Base-by-base conservation (phyloP, 1,139 yeast genomes). In the Debaryomyces fabryi region DNA sequence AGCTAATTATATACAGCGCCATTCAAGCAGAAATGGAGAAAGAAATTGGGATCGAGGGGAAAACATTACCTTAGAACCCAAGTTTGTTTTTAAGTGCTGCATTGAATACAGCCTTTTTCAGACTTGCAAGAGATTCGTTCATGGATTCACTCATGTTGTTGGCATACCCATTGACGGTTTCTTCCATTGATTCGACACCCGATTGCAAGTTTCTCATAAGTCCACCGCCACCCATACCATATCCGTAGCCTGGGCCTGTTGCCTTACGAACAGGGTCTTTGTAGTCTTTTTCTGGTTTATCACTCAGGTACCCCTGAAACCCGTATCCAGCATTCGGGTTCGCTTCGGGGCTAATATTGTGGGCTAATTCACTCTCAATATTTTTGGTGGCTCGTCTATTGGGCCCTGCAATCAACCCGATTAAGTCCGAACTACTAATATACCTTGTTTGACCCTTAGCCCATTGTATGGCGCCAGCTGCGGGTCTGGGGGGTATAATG, bases 401-500 rank as follows among this genome's bases (percentile, higher is more conserved):
- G 0, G 82, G 83, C 0, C 91, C 90, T 7, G 83, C 83, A 34
- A 87, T 71, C 42, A 86, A 59, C n/a, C 57, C 49, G 41, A 82
- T 77, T 52, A 87, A 68, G 52, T 89, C 96, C 1, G 78, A 76
- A 30, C 79, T 67, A 2, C 83, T 72, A 13, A 86, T 77, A 51
- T 78, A 76, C 37, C 80, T 82, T 1, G 85, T 78, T 46, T 64
- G 73, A 5, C 97, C 96, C 56, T 86, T 83, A 9, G 95, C 90
- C 96, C 97, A 88, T 67, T 86, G 95, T 47, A 89, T 73, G 0
- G 96, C 82, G 45, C 91, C 82, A 5, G 89, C 83, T 4, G 82
- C 76, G 1, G 99, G 99, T 42, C 98, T 77, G 21, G 83, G 82
- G 1, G 97, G 96, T 10, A 88, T 81, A 15, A 77, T 66, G 12